These are phyloP conservation scores for Bipolaris sorokiniana DNA, from an alignment of 2,329 filamentous ascomycete genomes.

Conservation along the genomic window DNA sequence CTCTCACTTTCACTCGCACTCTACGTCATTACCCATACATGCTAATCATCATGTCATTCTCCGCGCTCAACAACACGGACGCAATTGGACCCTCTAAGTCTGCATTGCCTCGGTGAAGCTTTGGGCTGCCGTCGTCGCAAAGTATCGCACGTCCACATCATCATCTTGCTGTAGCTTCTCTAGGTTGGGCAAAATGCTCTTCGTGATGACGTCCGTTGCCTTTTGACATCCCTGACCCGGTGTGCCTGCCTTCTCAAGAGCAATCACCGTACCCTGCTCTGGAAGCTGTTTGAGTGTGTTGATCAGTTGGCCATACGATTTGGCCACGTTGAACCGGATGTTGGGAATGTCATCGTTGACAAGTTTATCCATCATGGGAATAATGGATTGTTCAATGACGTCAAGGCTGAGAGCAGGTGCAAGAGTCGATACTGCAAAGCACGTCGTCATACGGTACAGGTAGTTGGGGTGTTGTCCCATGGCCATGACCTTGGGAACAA, in stretches of 20 bases:
- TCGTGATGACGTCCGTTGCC: conserved; percentile 80
- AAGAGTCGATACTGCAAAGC: conserved; percentile 95
- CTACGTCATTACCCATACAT: conserved; percentile 37
- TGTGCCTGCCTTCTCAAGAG: conserved; percentile 78
- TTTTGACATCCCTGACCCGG: conserved; percentile 66
- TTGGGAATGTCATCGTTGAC: conserved; percentile 95
- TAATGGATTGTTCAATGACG: conserved; percentile 89
- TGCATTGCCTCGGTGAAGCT: conserved; percentile 52
- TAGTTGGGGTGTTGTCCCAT: conserved; percentile 99
- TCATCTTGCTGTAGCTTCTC: conserved; percentile 97
- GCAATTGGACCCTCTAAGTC: conserved; percentile 38
- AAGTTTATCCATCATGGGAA: conserved; percentile 95
- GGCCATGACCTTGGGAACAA: conserved; percentile 97
- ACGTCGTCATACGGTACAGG: conserved; percentile 99
- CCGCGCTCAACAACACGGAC: conserved; percentile 6
- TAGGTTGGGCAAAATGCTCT: conserved; percentile 85
- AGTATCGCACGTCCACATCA: conserved; percentile 97
- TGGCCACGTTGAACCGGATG: conserved; percentile 99
- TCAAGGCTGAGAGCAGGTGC: conserved; percentile 90
- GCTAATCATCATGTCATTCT: conserved; percentile 28
- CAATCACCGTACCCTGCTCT: conserved; percentile 82
- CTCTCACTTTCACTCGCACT: conserved; percentile 2
- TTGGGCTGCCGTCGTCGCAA: conserved; percentile 85
- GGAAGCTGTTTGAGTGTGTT: conserved; percentile 90
- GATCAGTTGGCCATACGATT: conserved; percentile 91